Conservation (phyloP, 1,284 basidiomycete species). For the Rhodotorula mucilaginosa region DNA sequence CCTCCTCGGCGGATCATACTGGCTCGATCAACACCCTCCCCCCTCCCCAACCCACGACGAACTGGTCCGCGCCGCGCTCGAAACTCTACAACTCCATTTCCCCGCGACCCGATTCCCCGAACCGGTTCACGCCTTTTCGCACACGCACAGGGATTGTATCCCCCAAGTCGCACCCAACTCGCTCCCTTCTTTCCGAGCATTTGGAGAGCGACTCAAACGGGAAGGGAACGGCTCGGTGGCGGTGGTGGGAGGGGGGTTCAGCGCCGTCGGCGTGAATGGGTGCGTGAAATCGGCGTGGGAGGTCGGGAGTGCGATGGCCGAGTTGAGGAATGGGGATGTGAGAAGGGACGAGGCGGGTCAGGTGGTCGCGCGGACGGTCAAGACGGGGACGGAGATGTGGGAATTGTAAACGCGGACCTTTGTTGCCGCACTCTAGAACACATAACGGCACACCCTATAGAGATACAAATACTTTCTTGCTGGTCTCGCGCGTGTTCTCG, state of each 20-base stretch:
- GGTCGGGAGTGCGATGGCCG: slow-evolving; percentile 58
- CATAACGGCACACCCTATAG: too few species aligned
- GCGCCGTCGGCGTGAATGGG: slow-evolving; percentile 85
- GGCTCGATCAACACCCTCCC: slow-evolving; percentile 44
- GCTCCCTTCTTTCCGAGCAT: slow-evolving; percentile 49
- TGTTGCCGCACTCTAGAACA: too few species aligned
- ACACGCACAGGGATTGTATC: slow-evolving; percentile 70
- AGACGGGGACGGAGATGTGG: slow-evolving; percentile 35
- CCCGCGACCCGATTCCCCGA: slow-evolving; percentile 55
- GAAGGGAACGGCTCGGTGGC: slow-evolving; percentile 59
- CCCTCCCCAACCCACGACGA: slow-evolving; percentile 15
- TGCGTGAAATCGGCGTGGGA: slow-evolving; percentile 60
- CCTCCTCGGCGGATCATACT: slow-evolving; percentile 85
- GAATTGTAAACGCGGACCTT: slow-evolving; percentile 1
- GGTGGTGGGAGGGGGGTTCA: slow-evolving; percentile 80
- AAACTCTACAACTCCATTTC: slow-evolving; percentile 57
- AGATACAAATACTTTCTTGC: too few species aligned
- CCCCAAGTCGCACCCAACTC: slow-evolving; percentile 72
- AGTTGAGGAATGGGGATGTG: neutral
- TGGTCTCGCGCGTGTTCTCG: too few species aligned
- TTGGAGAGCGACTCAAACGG: slow-evolving; percentile 56
- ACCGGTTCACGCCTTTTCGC: slow-evolving; percentile 61
- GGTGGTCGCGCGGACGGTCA: neutral
- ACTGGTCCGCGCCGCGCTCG: slow-evolving; percentile 47
- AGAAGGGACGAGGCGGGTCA: neutral